Base-by-base conservation (phyloP, 2,329 filamentous ascomycete species). In the Penicillium thymicola region DNA sequence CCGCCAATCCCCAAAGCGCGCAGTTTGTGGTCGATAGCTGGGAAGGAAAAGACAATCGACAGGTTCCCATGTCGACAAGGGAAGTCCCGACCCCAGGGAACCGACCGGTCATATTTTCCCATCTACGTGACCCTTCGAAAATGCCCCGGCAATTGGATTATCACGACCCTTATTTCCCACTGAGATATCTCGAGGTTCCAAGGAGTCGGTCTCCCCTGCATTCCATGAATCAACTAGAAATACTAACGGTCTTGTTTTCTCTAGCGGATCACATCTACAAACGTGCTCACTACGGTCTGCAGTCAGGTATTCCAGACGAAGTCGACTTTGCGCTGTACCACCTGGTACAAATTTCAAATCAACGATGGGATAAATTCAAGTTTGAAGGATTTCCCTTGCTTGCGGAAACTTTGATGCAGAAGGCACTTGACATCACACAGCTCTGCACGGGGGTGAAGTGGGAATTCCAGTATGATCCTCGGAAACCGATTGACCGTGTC, bases 301-400 rank as follows among this genome's bases (percentile, higher is more conserved):
- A 89, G 60, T 96, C 91, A 14, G 85, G 85, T 2, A 85, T 96
- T 27, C 83, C 83, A 4, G 83, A 87, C 13, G 93, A 99, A 70
- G 89, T 97, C 67, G 87, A 90, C n/a, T 97, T 95, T 75, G 93
- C 92, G 0, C 79, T 97, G 11, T 91, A 96, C 66, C 93, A 97
- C 67, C 78, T 97, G 4, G 92, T 97, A 58, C 96, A 96, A 71
- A 97, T 97, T 28, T 97, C 92, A 0, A 94, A 88, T 69, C 92
- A 97, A 73, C 85, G 92, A 42, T 93, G 93, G 44, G 94, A 97
- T 71, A 96, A 96, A 74, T 97, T 96, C 76, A 89, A 90, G 59
- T 97, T 97, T 64, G 92, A 96, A 65, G 89, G 90, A 5, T 97
- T 97, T 65, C 88, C 90, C 1, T 88, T 90, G 10, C 81, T 99